Evolutionary conservation across 202 grass and related monocot genomes (phyloP).

Genomic region (Bolboschoenoplectus hybrid): DNA sequence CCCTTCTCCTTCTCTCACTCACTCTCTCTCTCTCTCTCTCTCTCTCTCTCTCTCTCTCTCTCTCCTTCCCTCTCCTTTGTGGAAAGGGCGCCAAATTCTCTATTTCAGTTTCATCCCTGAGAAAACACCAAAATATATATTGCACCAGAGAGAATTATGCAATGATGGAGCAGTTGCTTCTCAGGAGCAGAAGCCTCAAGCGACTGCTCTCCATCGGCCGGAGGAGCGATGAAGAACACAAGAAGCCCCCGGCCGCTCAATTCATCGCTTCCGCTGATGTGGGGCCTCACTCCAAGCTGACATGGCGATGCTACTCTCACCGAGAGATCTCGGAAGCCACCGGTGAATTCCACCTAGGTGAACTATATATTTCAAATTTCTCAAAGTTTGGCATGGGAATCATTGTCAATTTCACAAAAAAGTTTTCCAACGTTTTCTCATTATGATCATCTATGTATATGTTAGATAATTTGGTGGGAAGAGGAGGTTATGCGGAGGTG

Average conservation of each 20-base stretch:
- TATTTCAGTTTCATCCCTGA: neutral
- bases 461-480: slow-evolving; percentile 78
- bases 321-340: slow-evolving; percentile 69
- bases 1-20: neutral
- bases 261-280: neutral
- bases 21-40: neutral
- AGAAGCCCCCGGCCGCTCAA: neutral
- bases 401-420: neutral
- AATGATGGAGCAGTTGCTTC: slow-evolving; percentile 43
- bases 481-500: slow-evolving; percentile 89
- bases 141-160: neutral
- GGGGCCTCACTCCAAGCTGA: slow-evolving; percentile 47
- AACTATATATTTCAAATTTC: neutral
- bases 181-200: slow-evolving; percentile 82
- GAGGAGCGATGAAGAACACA: slow-evolving; percentile 53
- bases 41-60: neutral
- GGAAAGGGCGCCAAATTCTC: slow-evolving; percentile 29
- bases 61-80: neutral
- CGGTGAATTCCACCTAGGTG: slow-evolving; percentile 77
- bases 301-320: slow-evolving; percentile 85
- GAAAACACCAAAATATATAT: neutral
- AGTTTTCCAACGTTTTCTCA: neutral
- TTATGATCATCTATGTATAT: neutral
- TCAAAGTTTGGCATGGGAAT: neutral
- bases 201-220: slow-evolving; percentile 71